phyloP scores from a whole-genome alignment of 306 rosid genomes.

The Vigna hirtella region DNA sequence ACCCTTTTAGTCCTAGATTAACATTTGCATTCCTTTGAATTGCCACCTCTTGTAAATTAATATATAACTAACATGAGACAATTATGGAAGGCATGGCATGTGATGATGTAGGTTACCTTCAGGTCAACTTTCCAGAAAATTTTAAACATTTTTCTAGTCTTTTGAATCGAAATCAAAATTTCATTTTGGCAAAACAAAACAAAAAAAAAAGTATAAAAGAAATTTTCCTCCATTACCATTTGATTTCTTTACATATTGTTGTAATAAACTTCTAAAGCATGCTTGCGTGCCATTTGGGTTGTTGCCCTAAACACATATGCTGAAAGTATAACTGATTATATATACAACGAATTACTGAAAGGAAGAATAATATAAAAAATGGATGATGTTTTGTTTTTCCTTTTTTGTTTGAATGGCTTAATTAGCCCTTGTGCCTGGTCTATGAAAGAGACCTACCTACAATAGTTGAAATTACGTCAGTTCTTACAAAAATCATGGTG shows the following conservation, averaged over 20 bases:
- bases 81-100: background rate
- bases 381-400: background rate
- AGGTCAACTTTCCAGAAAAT: background rate
- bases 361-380: background rate
- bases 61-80: background rate
- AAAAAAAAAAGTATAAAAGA: background rate
- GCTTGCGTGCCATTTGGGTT: constrained; percentile 47
- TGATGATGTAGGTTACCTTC: background rate
- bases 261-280: constrained; percentile 32
- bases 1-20: too few relatives aligned
- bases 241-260: constrained; percentile 9
- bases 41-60: background rate
- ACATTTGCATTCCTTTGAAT: background rate
- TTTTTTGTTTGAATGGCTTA: background rate
- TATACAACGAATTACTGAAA: constrained; percentile 40
- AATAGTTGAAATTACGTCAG: constrained; percentile 32
- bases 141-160: background rate
- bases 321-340: constrained; percentile 27
- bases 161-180: background rate
- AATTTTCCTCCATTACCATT: background rate
- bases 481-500: background rate
- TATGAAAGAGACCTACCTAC: constrained; percentile 40
- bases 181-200: background rate
- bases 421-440: constrained; percentile 42
- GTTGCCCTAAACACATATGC: constrained; percentile 25